Percentiles rank a stretch among this genome's conserved stretches.
These are phyloP conservation scores for Aspergillus neoniger DNA, from an alignment of 2,329 filamentous ascomycete genomes.

Conservation along the genomic window DNA sequence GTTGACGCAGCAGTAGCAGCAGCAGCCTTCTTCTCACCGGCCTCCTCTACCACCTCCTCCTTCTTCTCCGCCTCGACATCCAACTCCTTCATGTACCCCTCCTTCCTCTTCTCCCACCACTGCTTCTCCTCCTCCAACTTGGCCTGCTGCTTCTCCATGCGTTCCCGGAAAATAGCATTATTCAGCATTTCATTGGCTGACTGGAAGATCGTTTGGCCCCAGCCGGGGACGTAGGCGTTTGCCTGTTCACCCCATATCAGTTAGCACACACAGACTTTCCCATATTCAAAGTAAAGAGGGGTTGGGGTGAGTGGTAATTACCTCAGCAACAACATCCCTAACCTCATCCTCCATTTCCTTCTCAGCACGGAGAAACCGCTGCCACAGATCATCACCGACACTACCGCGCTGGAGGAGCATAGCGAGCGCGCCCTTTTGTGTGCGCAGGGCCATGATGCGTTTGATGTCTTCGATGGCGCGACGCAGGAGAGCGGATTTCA, in stretches of 20 bases:
- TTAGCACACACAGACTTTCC: no score
- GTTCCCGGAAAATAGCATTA: conserved; percentile 74
- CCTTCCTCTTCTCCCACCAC: conserved; percentile 88
- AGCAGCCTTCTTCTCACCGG: not conserved
- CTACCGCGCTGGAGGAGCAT: conserved; percentile 83
- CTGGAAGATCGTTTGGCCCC: conserved; percentile 96
- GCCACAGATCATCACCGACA: conserved; percentile 94
- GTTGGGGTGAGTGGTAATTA: no score
- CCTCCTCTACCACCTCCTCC: conserved; percentile 13
- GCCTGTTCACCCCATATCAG: no score
- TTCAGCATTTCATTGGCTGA: conserved; percentile 93
- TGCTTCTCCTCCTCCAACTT: conserved; percentile 73
- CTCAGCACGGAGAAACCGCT: conserved; percentile 87
- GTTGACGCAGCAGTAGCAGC: conserved; percentile 6
- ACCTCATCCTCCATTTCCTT: conserved; percentile 98
- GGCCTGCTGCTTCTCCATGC: conserved; percentile 72
- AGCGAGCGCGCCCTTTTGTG: conserved; percentile 83
- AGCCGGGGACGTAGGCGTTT: conserved; percentile 82
- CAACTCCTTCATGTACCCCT: conserved; percentile 82
- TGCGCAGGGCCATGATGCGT: conserved; percentile 84
- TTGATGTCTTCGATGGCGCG: conserved; percentile 91
- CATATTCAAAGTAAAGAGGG: no score
- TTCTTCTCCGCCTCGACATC: conserved; percentile 37
- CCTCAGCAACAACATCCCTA: conserved; percentile 89
- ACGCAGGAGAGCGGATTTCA: conserved; percentile 84